phyloP scores from a whole-genome alignment of 495 filamentous ascomycete species.

The Daldinia caldariorum region DNA sequence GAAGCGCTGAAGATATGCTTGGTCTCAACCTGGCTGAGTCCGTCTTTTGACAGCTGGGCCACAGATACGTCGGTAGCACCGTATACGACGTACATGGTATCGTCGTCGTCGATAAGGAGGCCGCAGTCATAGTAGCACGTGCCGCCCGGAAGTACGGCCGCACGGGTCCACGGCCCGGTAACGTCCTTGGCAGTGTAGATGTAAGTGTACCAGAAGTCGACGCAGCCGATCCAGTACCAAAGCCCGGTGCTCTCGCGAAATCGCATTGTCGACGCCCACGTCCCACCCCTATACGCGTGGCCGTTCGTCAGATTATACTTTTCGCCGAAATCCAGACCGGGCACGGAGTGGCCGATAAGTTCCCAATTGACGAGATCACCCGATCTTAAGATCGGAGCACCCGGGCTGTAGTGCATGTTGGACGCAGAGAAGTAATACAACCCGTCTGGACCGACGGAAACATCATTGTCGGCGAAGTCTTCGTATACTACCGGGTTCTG shows the following conservation, averaged over 20 bases:
- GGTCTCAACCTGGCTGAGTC: slow-evolving; percentile 54
- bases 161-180: slow-evolving; percentile 40
- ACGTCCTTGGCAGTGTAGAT: slow-evolving; percentile 58
- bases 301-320: slow-evolving; percentile 59
- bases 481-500: slow-evolving; percentile 46
- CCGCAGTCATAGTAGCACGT: slow-evolving; percentile 70
- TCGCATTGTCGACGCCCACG: slow-evolving; percentile 64
- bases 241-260: slow-evolving; percentile 57
- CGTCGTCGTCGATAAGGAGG: slow-evolving; percentile 66
- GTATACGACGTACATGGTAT: slow-evolving; percentile 67
- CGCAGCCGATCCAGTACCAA: slow-evolving; percentile 69
- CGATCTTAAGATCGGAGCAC: slow-evolving; percentile 66
- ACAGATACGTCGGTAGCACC: slow-evolving; percentile 60
- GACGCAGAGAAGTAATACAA: slow-evolving; percentile 64
- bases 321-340: slow-evolving; percentile 57
- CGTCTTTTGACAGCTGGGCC: slow-evolving; percentile 61
- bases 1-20: slow-evolving; percentile 55
- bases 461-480: slow-evolving; percentile 47
- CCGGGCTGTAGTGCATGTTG: slow-evolving; percentile 66
- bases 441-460: slow-evolving; percentile 42
- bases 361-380: slow-evolving; percentile 68
- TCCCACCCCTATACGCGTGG: slow-evolving; percentile 62
- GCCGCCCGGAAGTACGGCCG: slow-evolving; percentile 22
- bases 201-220: slow-evolving; percentile 57
- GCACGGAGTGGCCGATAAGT: slow-evolving; percentile 63